phyloP scores from a whole-genome alignment of 139 green algal genomes.

The Chlamydomonas urium region DNA sequence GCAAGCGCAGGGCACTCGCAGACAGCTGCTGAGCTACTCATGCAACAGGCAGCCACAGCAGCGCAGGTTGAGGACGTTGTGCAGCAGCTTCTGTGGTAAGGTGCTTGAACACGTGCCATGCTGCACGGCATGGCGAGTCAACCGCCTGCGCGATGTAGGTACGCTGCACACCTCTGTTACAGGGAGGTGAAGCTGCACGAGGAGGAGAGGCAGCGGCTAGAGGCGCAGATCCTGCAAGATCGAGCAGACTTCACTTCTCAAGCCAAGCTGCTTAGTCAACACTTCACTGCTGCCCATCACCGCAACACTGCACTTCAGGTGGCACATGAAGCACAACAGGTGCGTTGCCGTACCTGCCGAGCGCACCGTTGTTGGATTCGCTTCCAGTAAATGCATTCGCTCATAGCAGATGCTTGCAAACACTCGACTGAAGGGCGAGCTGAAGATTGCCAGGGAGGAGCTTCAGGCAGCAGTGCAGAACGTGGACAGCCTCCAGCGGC shows the following conservation, averaged over 20 bases:
- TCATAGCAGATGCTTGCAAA: background rate
- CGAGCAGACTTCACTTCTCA: slow-evolving; percentile 13
- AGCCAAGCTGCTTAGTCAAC: slow-evolving; percentile 23
- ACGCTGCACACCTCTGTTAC: background rate
- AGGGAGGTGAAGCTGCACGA: slow-evolving; percentile 15
- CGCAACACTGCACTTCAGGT: slow-evolving; percentile 23
- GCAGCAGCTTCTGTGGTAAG: slow-evolving; percentile 17
- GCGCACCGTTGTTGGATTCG: background rate
- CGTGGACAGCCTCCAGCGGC: background rate
- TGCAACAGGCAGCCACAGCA: slow-evolving; percentile 21
- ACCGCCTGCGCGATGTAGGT: too few species aligned
- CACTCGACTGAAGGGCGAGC: background rate
- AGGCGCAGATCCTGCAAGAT: slow-evolving; percentile 27
- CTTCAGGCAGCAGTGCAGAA: background rate
- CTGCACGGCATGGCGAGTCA: too few species aligned
- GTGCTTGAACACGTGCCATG: background rate
- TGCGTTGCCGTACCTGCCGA: background rate
- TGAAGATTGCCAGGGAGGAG: background rate
- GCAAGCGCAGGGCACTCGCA: slow-evolving; percentile 25
- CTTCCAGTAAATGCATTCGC: background rate
- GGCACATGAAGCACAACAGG: slow-evolving; percentile 31
- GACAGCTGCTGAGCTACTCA: slow-evolving; percentile 26
- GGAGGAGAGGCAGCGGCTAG: slow-evolving; percentile 16
- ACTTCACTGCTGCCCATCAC: slow-evolving; percentile 19
- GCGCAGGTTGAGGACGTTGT: slow-evolving; percentile 24